A percentile compares a stretch with the other conserved stretches of the same genome.
Conservation (phyloP, 352 stramenopile genomes). For the Phytophthora pinifolia region DNA sequence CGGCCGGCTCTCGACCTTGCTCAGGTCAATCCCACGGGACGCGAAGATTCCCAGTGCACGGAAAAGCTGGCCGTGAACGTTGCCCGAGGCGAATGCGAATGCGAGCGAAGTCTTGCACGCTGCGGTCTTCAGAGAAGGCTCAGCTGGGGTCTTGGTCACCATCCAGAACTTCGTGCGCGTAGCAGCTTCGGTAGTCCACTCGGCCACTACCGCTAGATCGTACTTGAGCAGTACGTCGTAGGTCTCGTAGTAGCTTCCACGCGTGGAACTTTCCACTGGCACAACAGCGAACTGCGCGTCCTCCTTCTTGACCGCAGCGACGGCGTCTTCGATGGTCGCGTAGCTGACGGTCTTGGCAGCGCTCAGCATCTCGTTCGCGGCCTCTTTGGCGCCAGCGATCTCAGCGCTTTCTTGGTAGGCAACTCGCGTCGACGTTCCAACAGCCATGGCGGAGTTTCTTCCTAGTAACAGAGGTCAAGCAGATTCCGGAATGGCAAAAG, state of each 20-base stretch:
- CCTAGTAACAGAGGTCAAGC: slow-evolving; percentile 2
- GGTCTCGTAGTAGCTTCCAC: slow-evolving; percentile 95
- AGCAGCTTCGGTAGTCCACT: slow-evolving; percentile 26
- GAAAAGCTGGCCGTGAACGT: slow-evolving; percentile 60
- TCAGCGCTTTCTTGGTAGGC: slow-evolving; percentile 14
- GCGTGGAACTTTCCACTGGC: slow-evolving; percentile 95
- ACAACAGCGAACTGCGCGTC: slow-evolving; percentile 94
- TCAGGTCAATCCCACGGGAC: slow-evolving; percentile 57
- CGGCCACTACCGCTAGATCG: slow-evolving; percentile 63
- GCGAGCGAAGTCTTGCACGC: slow-evolving; percentile 72
- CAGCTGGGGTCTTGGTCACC: slow-evolving; percentile 56
- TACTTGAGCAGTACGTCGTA: slow-evolving; percentile 88
- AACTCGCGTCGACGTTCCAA: slow-evolving; percentile 12
- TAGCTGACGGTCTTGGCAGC: slow-evolving; percentile 15
- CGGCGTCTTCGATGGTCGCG: slow-evolving; percentile 43
- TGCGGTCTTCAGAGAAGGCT: slow-evolving; percentile 15
- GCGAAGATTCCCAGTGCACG: slow-evolving; percentile 67
- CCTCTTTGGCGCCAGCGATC: slow-evolving; percentile 15
- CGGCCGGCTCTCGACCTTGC: slow-evolving; percentile 70
- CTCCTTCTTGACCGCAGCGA: slow-evolving; percentile 59
- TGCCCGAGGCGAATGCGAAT: slow-evolving; percentile 69
- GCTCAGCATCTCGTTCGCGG: slow-evolving; percentile 16
- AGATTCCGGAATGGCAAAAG: slow-evolving; percentile 17
- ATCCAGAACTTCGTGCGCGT: slow-evolving; percentile 89
- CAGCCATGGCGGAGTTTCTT: slow-evolving; percentile 9